Conservation (phyloP, 164 flowering plant genomes). For the Liquidambar formosana region DNA sequence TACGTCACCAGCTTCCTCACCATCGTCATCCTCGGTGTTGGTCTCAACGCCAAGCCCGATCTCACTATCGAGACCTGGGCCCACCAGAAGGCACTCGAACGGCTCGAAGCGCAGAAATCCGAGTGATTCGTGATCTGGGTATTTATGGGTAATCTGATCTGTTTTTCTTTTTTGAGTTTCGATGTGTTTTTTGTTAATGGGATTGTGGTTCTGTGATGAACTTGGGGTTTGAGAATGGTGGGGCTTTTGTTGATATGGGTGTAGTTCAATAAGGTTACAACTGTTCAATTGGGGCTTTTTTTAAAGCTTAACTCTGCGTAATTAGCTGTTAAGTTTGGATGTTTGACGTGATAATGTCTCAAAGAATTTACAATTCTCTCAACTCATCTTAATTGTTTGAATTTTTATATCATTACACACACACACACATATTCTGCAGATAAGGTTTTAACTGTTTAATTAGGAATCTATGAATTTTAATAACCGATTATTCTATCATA, state of each 20-base stretch:
- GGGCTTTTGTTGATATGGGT: constrained; percentile 1
- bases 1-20: constrained; percentile 93
- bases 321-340: background rate
- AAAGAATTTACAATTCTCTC: background rate
- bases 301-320: too few species aligned
- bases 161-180: background rate
- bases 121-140: constrained; percentile 17
- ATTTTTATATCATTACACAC: too few species aligned
- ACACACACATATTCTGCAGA: too few species aligned
- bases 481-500: too few species aligned
- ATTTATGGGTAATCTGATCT: background rate
- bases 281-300: too few species aligned
- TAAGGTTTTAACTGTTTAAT: too few species aligned
- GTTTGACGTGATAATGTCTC: background rate
- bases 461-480: too few species aligned
- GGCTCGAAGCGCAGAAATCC: constrained; percentile 44
- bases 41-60: constrained; percentile 98
- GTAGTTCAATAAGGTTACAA: constrained; percentile 3
- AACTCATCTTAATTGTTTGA: background rate
- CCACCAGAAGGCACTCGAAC: constrained; percentile 87
- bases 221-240: constrained; percentile 2
- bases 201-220: background rate
- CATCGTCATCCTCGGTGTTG: constrained; percentile 93
- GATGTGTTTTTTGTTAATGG: constrained; percentile 8
- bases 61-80: constrained; percentile 99